Conservation (phyloP, 148 eudicot genomes). For the Chenopodium suecicum region DNA sequence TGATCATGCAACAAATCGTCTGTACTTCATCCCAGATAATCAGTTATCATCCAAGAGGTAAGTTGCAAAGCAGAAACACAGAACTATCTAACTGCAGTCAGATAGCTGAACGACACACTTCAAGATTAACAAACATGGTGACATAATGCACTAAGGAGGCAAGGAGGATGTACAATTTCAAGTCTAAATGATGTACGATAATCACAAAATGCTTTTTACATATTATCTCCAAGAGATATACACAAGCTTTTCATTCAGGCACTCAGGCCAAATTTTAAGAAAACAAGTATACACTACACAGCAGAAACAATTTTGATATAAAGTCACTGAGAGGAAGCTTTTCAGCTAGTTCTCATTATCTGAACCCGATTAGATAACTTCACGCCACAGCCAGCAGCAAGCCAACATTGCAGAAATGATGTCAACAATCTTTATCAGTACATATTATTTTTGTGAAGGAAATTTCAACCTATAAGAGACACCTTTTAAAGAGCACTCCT, state of each 20-base stretch:
- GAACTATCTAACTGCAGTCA: not conserved
- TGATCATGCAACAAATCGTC: too few relatives aligned
- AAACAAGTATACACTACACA: not conserved
- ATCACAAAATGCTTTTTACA: constrained; percentile 1
- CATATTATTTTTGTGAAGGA: not conserved
- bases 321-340: not conserved
- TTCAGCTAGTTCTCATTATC: not conserved
- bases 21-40: not conserved
- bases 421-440: not conserved
- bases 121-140: not conserved
- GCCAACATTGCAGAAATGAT: not conserved
- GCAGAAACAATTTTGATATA: not conserved
- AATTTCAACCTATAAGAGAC: not conserved
- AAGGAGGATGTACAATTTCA: not conserved
- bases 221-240: not conserved
- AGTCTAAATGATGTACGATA: not conserved
- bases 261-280: not conserved
- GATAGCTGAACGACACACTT: not conserved
- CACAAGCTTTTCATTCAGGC: not conserved
- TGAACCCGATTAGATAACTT: not conserved
- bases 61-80: not conserved
- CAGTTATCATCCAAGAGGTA: not conserved
- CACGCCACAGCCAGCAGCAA: constrained; percentile 1
- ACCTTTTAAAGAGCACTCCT: constrained; percentile 3
- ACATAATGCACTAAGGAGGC: not conserved